Evolutionary conservation across 805 yeast genomes (phyloP).

Genomic region (Candida khao-thaluensis): DNA sequence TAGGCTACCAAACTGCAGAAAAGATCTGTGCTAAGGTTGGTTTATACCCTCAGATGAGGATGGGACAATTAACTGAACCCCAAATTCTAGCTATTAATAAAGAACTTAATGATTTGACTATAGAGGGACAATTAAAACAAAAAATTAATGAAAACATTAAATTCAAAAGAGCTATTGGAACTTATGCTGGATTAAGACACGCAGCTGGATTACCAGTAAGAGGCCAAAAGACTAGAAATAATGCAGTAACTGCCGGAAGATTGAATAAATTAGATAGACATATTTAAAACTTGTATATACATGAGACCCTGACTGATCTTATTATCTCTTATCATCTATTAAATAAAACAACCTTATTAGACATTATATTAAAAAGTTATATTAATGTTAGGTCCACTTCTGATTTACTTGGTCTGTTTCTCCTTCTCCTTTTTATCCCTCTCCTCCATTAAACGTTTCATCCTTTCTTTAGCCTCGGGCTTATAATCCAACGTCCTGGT

Average conservation of each 20-base stretch:
- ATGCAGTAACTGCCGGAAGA: conserved; percentile 85
- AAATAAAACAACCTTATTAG: too few species aligned
- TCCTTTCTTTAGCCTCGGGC: conserved; percentile 41
- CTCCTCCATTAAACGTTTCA: conserved; percentile 24
- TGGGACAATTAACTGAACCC: conserved; percentile 88
- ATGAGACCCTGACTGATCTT: too few species aligned
- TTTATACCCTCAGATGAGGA: conserved; percentile 88
- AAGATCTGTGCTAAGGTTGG: conserved; percentile 84
- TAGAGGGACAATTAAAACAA: conserved; percentile 78
- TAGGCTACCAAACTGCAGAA: conserved; percentile 74
- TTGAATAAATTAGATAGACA: conserved; percentile 73
- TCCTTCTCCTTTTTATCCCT: conserved; percentile 8
- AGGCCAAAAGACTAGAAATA: conserved; percentile 91
- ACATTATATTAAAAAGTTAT: too few species aligned
- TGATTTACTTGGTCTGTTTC: too few species aligned
- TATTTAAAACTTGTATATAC: conserved; percentile 15
- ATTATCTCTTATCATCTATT: too few species aligned
- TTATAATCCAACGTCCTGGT: conserved; percentile 40
- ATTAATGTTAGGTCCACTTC: too few species aligned
- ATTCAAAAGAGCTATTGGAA: conserved; percentile 76
- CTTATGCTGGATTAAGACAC: conserved; percentile 88
- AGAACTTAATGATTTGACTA: conserved; percentile 77
- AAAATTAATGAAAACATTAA: conserved; percentile 74
- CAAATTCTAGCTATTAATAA: conserved; percentile 84
- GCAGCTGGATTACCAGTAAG: conserved; percentile 62